These are phyloP conservation scores for Paradendryphiella salina DNA, from an alignment of 2,329 filamentous ascomycete genomes.

Conservation along the genomic window DNA sequence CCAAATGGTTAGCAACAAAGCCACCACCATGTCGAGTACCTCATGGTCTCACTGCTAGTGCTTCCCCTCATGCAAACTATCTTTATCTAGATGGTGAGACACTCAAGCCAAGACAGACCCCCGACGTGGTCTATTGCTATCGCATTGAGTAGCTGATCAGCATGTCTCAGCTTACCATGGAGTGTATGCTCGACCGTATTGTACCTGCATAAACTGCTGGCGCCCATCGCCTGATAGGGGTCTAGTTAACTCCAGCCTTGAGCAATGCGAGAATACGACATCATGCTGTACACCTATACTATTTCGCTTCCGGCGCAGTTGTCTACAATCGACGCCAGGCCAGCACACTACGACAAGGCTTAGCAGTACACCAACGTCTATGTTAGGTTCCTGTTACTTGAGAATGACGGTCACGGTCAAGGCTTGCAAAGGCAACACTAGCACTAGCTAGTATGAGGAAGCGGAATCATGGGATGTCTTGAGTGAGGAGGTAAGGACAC, in stretches of 20 bases:
- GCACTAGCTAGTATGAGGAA: neutral
- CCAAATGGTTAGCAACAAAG: neutral
- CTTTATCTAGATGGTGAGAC: neutral
- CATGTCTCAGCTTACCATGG: constrained; percentile 2
- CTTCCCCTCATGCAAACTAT: neutral
- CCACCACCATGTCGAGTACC: neutral
- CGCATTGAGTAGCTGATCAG: neutral
- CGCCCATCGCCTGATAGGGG: neutral
- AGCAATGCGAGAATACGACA: neutral
- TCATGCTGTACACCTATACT: neutral
- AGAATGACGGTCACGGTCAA: neutral
- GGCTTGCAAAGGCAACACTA: constrained; percentile 12
- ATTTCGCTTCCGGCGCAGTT: neutral
- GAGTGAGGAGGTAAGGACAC: neutral
- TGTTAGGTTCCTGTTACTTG: neutral
- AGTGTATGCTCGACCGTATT: neutral
- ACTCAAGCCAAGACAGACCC: neutral
- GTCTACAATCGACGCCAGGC: neutral
- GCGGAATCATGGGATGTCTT: neutral
- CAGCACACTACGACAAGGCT: neutral
- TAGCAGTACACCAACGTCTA: neutral
- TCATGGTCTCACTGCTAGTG: neutral
- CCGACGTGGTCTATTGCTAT: neutral
- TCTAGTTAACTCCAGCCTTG: neutral
- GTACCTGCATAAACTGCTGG: constrained; percentile 10